phyloP scores from a whole-genome alignment of 2,329 filamentous ascomycete genomes.

The Colletotrichum scovillei region DNA sequence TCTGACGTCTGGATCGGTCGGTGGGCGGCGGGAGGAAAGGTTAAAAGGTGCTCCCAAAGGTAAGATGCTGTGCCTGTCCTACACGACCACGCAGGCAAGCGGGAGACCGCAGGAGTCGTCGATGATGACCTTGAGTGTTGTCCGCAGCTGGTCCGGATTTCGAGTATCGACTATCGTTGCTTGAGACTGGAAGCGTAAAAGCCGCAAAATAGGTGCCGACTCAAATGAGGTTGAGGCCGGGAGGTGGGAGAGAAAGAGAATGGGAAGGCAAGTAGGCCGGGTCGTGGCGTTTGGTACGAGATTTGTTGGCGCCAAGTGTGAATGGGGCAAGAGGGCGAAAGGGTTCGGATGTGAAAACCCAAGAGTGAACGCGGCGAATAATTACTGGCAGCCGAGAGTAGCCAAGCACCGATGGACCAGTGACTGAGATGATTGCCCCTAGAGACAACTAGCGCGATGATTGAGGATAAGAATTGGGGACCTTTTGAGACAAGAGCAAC shows the following conservation, averaged over 20 bases:
- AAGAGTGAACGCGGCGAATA: conserved; percentile 19
- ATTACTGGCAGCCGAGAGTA: conserved; percentile 17
- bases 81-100: conserved; percentile 12
- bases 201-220: background rate
- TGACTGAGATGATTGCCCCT: conserved; percentile 24
- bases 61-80: conserved; percentile 20
- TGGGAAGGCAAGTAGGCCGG: background rate
- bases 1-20: conserved; percentile 29
- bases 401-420: conserved; percentile 20
- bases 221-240: conserved; percentile 11
- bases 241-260: background rate
- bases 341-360: conserved; percentile 25
- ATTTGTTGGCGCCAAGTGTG: conserved; percentile 31
- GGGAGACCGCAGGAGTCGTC: conserved; percentile 7
- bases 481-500: conserved; percentile 27
- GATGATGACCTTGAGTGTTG: conserved; percentile 9
- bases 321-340: conserved; percentile 1
- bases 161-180: background rate
- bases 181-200: background rate
- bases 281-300: conserved; percentile 27
- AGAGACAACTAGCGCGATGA: conserved; percentile 31
- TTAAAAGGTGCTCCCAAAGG: conserved; percentile 19
- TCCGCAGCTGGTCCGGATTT: background rate
- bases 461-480: conserved; percentile 24
- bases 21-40: conserved; percentile 18